phyloP scores from a whole-genome alignment of 768 basidiomycete genomes.

The Serendipita indica region DNA sequence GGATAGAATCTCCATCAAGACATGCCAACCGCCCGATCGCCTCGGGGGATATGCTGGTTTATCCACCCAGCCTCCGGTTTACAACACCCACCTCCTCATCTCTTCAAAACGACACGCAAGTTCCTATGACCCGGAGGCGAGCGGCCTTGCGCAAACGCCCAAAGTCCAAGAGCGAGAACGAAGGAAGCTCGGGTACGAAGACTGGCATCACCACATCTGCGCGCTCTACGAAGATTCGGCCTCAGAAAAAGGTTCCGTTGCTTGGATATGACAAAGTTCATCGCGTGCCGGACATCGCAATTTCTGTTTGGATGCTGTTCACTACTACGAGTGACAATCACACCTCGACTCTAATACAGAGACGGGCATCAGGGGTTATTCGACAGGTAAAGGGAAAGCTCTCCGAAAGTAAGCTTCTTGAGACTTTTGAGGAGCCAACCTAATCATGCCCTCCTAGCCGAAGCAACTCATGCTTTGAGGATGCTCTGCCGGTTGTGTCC shows the following conservation, averaged over 20 bases:
- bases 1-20: background rate
- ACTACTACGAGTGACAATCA: constrained; percentile 40
- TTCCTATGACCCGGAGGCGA: constrained; percentile 41
- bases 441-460: constrained; percentile 31
- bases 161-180: constrained; percentile 17
- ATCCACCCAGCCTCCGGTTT: constrained; percentile 14
- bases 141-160: constrained; percentile 71
- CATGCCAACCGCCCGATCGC: background rate
- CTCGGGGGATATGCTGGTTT: background rate
- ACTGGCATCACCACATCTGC: constrained; percentile 6
- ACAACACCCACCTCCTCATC: background rate
- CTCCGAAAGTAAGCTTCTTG: constrained; percentile 29
- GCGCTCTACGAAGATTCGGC: constrained; percentile 23
- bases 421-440: no score
- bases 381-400: constrained; percentile 53
- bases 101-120: background rate
- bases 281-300: constrained; percentile 65
- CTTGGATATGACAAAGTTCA: constrained; percentile 70
- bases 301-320: constrained; percentile 82
- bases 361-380: constrained; percentile 50
- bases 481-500: constrained; percentile 59
- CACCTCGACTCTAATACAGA: constrained; percentile 42
- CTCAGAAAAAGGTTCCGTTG: constrained; percentile 48
- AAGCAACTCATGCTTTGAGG: constrained; percentile 58
- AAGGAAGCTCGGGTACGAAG: constrained; percentile 7